Base-by-base conservation (phyloP, 1,284 basidiomycete species). In the Tremellales sp. region DNA sequence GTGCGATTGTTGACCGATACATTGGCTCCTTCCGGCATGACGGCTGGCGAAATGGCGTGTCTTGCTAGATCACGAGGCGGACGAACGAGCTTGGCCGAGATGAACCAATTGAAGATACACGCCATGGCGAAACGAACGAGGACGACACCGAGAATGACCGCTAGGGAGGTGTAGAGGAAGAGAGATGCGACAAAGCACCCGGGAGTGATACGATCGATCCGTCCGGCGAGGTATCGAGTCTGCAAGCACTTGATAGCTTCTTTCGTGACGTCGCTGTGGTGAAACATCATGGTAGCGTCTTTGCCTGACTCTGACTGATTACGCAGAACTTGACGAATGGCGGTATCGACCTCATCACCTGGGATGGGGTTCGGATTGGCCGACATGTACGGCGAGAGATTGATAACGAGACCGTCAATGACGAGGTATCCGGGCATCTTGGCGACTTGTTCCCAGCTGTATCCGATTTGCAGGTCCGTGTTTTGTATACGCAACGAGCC, bases 91-190 rank as follows among this genome's bases (percentile, higher is more conserved):
- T 80, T 81, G 17, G 81, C 81, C 6, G 88, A 90, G 52, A 98
- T 76, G 77, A 93, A 94, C 93, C 93, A 99, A 64, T 83, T 90
- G 81, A 97, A 99, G 53, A 93, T 76, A 68, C 90, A 88, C 2
- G 96, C 96, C 94, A 98, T 97, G 62, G 82, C 76, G 76, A 98
- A 98, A 40, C 94, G 89, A 31, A 88, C 82, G 53, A 97, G 73
- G 40, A 99, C 89, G 53, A 98, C 84, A 35, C 81, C 82, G 51
- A 98, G 82, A 66, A 98, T 93, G 75, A 97, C 84, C 64, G 91
- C 82, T 45, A 99, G 81, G 48, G 92, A 92, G 25, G 84, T 78
- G 73, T 97, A 98, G 46, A 98, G 84, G 70, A 98, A 84, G 29
- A 98, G 79, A 43, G 84, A 80, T 15, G 91, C 87, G 43, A 91